These are phyloP conservation scores for Cordyceps fumosorosea DNA, from an alignment of 2,329 filamentous ascomycete species.

Conservation along the genomic window DNA sequence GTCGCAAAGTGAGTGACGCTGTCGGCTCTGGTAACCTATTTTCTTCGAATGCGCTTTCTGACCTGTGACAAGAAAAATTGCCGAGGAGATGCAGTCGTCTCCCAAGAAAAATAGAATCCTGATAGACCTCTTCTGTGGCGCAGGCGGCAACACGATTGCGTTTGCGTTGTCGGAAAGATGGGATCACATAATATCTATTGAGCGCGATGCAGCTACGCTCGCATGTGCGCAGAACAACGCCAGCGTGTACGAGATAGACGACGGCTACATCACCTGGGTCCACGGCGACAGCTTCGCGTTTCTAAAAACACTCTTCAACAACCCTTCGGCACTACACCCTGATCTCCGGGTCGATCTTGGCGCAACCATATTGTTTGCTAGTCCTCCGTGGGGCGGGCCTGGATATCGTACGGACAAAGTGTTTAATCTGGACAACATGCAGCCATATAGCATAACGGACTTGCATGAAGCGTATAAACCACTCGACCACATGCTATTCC, in stretches of 20 bases:
- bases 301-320: conserved; percentile 40
- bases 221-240: conserved; percentile 93
- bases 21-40: no score
- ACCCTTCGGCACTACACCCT: conserved; percentile 30
- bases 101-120: conserved; percentile 56
- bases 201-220: conserved; percentile 72
- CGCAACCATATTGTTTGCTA: conserved; percentile 46
- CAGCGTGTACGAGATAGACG: conserved; percentile 69
- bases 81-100: conserved; percentile 58
- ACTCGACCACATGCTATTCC: conserved; percentile 64
- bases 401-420: conserved; percentile 55
- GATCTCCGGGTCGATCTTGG: conserved; percentile 35
- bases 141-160: conserved; percentile 91
- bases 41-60: conserved; percentile 8
- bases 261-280: conserved; percentile 73
- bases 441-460: conserved; percentile 68
- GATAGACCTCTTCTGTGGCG: conserved; percentile 85
- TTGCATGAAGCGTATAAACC: conserved; percentile 56
- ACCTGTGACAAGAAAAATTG: conserved; percentile 56
- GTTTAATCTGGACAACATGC: conserved; percentile 80
- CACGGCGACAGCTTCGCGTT: conserved; percentile 80
- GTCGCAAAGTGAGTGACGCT: conserved; percentile 62
- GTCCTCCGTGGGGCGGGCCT: conserved; percentile 55
- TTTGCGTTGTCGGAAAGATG: conserved; percentile 77
- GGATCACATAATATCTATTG: conserved; percentile 80